Percentiles rank a stretch among this genome's conserved stretches.
phyloP scores from a whole-genome alignment of 768 basidiomycete species.

The Boletus speciosus region DNA sequence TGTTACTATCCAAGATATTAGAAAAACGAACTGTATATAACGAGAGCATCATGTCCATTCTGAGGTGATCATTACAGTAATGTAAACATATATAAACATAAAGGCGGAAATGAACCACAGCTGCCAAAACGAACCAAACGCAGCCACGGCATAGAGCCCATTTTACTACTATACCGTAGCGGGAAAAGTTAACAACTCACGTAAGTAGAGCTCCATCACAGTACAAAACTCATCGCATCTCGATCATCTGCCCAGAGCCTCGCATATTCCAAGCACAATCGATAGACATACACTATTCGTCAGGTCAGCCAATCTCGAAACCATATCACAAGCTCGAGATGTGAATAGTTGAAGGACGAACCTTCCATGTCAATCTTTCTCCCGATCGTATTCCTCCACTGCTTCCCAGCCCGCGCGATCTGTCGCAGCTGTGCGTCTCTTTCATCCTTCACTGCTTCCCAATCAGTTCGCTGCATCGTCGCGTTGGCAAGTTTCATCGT shows the following conservation, averaged over 20 bases:
- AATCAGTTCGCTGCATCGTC: too few species aligned
- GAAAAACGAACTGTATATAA: neutral
- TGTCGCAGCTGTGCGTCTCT: constrained; percentile 71
- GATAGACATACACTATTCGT: constrained; percentile 73
- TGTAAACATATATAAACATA: too few species aligned
- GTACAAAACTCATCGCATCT: constrained; percentile 54
- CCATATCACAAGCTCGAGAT: neutral
- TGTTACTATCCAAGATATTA: too few species aligned
- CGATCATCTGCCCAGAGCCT: constrained; percentile 83
- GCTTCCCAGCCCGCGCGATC: constrained; percentile 89
- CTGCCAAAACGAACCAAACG: too few species aligned
- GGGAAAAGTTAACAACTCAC: neutral
- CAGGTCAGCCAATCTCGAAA: neutral
- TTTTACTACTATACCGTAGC: too few species aligned
- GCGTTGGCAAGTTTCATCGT: too few species aligned
- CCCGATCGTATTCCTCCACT: constrained; percentile 88
- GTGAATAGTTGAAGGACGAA: constrained; percentile 33
- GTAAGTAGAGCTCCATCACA: constrained; percentile 5
- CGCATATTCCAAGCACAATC: constrained; percentile 86
- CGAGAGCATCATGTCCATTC: too few species aligned
- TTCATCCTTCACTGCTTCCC: constrained; percentile 35
- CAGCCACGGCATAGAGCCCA: too few species aligned
- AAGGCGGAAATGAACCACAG: too few species aligned
- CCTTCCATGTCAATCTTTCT: constrained; percentile 91
- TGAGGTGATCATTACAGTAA: neutral